Evolutionary conservation across 148 eudicot species (phyloP).

Genomic region (Mesembryanthemum crystallinum): DNA sequence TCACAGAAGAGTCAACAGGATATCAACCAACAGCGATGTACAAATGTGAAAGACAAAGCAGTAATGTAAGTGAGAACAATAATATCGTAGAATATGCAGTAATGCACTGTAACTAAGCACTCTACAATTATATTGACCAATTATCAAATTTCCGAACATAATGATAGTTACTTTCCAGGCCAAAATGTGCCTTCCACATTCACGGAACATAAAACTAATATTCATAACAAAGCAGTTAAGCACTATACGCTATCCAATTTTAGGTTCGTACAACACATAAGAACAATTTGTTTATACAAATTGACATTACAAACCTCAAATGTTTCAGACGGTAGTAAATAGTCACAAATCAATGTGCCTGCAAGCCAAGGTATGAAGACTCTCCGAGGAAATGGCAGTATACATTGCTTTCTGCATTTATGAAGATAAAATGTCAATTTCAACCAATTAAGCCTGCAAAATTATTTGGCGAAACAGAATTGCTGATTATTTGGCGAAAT

Average conservation of each 20-base stretch:
- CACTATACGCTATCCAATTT: neutral
- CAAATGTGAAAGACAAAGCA: no score
- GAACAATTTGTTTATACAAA: neutral
- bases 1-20: no score
- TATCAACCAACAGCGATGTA: no score
- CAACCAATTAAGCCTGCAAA: neutral
- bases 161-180: no score
- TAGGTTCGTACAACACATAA: neutral
- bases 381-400: slow-evolving; percentile 75
- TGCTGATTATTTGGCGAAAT: no score
- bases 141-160: no score
- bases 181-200: neutral
- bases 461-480: no score
- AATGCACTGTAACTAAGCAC: no score
- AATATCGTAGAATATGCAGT: no score
- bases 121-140: neutral
- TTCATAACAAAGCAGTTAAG: no score
- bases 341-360: slow-evolving; percentile 70
- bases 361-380: slow-evolving; percentile 88
- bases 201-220: no score
- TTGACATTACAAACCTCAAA: slow-evolving; percentile 58
- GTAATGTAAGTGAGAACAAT: no score
- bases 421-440: slow-evolving; percentile 11
- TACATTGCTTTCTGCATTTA: slow-evolving; percentile 52
- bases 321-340: slow-evolving; percentile 71